Base-by-base conservation (phyloP, 177 flowering plant genomes). In the Vitis hybrid region DNA sequence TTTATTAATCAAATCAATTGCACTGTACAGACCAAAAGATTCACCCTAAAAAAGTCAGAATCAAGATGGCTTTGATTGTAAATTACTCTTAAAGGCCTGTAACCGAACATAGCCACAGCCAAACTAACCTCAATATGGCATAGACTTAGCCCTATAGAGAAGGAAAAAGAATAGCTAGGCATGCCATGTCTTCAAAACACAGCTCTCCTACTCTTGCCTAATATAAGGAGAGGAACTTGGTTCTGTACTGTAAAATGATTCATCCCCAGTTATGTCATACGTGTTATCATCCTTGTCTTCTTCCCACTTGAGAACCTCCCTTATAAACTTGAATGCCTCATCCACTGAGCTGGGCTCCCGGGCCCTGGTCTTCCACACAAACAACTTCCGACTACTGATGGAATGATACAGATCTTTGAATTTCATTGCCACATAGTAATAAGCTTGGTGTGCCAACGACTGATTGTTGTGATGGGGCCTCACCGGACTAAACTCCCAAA, bases 301-400 rank as follows among this genome's bases (percentile, higher is more conserved):
- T 32, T 94, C 98, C 99, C 99, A 96, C 74, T 88, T 92, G 52
- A 94, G 84, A 58, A 96, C 91, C 80, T 96, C 97, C 66, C 97
- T 84, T 73, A 87, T 81, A 56, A 89, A 96, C 81, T 91, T 96
- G 73, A 96, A 96, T 8, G 91, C 90, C 75, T 94, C 98, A 59
- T 94, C 97, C 0, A 92, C 67, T 0, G 91, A 90, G 19, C 72
- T 73, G 18, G 97, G 85, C 21, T 94, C 98, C 75, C 97, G 78
- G 5, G 97, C 97, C 65, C 79, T 78, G 14, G 92, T 81, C 76
- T 96, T 97, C 88, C 94, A 91, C 65, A 94, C 99, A 52, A 89
- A 96, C 4, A 96, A 89, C 81, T 96, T 96, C 50, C 84, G 81
- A 4, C 77, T 75, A 0, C 91, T 91, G 52, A 92, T 70, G 19